phyloP scores from a whole-genome alignment of 306 rosid genomes.

The Betula pendula region DNA sequence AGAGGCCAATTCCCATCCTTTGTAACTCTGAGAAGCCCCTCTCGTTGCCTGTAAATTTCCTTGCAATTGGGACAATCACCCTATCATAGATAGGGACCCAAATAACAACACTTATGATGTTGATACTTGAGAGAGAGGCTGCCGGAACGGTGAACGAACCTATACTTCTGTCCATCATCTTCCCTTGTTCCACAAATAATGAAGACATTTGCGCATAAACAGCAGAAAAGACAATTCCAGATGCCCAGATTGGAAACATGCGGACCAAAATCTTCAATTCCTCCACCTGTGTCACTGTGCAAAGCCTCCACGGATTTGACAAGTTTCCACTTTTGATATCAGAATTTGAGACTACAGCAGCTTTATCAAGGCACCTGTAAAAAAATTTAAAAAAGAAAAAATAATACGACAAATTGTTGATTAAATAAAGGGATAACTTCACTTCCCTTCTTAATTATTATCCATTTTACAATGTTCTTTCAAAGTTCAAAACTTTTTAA shows the following conservation, averaged over 20 bases:
- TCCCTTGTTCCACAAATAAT: constrained; percentile 94
- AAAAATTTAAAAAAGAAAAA: too few species aligned
- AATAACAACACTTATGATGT: constrained; percentile 77
- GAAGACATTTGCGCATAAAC: constrained; percentile 98
- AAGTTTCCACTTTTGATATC: constrained; percentile 57
- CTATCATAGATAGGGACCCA: constrained; percentile 90
- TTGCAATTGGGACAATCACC: constrained; percentile 76
- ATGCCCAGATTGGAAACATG: constrained; percentile 95
- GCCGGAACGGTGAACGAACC: constrained; percentile 88
- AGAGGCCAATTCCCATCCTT: constrained; percentile 93
- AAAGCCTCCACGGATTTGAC: constrained; percentile 77
- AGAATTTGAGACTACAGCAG: constrained; percentile 67
- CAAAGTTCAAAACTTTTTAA: too few species aligned
- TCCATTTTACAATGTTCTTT: too few species aligned
- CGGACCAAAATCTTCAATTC: constrained; percentile 91
- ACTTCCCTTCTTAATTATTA: too few species aligned
- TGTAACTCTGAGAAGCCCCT: constrained; percentile 94
- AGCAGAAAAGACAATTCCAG: constrained; percentile 81
- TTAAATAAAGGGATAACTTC: too few species aligned
- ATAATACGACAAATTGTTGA: too few species aligned
- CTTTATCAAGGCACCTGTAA: constrained; percentile 88
- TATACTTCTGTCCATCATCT: constrained; percentile 65
- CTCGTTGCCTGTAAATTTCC: constrained; percentile 75
- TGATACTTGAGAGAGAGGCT: constrained; percentile 85
- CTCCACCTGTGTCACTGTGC: constrained; percentile 95